These are phyloP conservation scores for Pseudoperonospora humuli DNA, from an alignment of 352 stramenopile genomes.

Conservation along the genomic window DNA sequence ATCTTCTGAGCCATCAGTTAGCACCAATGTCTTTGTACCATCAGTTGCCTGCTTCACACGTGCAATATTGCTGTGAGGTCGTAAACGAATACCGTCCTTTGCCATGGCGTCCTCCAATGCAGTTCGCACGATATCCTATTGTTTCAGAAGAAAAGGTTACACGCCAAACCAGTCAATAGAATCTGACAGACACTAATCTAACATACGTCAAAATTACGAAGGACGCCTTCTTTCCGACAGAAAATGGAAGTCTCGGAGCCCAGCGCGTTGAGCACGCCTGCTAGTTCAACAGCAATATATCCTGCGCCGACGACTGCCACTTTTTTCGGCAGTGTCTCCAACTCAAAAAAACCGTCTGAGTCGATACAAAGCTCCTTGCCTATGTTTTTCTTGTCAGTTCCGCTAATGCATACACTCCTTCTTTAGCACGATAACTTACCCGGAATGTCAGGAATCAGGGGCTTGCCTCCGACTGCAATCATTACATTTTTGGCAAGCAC, in stretches of 20 bases:
- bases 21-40: constrained; percentile 48
- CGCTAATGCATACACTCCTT: not conserved
- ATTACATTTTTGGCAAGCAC: constrained; percentile 51
- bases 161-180: not conserved
- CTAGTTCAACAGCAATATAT: constrained; percentile 98
- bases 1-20: constrained; percentile 33
- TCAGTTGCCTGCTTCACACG: constrained; percentile 32
- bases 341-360: constrained; percentile 95
- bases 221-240: constrained; percentile 76
- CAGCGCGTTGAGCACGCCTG: constrained; percentile 91
- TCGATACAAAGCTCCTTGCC: constrained; percentile 91
- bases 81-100: constrained; percentile 45
- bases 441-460: constrained; percentile 49
- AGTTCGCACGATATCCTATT: constrained; percentile 35
- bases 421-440: constrained; percentile 11
- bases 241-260: constrained; percentile 88
- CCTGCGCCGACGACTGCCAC: constrained; percentile 95
- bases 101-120: constrained; percentile 52
- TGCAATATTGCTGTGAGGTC: constrained; percentile 37
- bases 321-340: constrained; percentile 88
- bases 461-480: constrained; percentile 53
- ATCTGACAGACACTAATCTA: not conserved
- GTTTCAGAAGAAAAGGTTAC: not conserved
- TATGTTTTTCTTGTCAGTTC: not conserved
- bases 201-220: constrained; percentile 85